phyloP scores from a whole-genome alignment of 495 filamentous ascomycete species.

The Penicillium odoratum region DNA sequence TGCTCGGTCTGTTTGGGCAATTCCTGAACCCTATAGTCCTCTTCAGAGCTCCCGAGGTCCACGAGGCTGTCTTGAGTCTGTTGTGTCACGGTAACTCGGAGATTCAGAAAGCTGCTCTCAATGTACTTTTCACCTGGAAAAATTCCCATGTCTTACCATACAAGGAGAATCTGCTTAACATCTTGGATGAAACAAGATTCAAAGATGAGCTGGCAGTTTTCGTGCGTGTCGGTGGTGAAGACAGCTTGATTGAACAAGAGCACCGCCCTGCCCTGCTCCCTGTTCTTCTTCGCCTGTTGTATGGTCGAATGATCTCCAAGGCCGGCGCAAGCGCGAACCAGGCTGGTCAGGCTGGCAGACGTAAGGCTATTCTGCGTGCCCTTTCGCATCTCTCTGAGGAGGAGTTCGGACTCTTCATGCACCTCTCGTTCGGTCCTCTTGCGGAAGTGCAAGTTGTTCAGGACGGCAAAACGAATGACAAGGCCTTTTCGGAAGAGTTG shows the following conservation, averaged over 20 bases:
- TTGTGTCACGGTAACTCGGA: conserved; percentile 86
- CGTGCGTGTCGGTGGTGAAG: conserved; percentile 67
- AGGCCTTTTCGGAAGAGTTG: conserved; percentile 51
- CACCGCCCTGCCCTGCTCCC: conserved; percentile 75
- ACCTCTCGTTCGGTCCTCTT: conserved; percentile 76
- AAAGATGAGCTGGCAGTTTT: conserved; percentile 88
- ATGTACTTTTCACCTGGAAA: conserved; percentile 89
- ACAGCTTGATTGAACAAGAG: conserved; percentile 70
- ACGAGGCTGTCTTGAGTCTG: conserved; percentile 67
- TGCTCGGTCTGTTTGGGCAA: conserved; percentile 78
- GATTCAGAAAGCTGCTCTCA: conserved; percentile 79
- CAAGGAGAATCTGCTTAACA: conserved; percentile 80
- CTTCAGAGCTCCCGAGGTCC: conserved; percentile 75
- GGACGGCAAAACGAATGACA: conserved; percentile 48
- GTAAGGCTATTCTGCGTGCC: conserved; percentile 64
- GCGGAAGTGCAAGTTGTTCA: conserved; percentile 56
- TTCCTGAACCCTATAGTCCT: conserved; percentile 84
- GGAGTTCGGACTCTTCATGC: conserved; percentile 75
- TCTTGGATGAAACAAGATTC: conserved; percentile 89
- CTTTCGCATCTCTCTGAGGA: conserved; percentile 60
- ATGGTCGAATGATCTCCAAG: conserved; percentile 82
- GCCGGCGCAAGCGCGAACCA: conserved; percentile 58
- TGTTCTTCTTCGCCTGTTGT: conserved; percentile 82
- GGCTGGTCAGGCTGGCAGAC: conserved; percentile 60
- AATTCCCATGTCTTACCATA: conserved; percentile 70